A percentile compares a stretch with the other conserved stretches of the same genome.
phyloP scores from a whole-genome alignment of 306 rosid species.

The Lathyrus sativus region DNA sequence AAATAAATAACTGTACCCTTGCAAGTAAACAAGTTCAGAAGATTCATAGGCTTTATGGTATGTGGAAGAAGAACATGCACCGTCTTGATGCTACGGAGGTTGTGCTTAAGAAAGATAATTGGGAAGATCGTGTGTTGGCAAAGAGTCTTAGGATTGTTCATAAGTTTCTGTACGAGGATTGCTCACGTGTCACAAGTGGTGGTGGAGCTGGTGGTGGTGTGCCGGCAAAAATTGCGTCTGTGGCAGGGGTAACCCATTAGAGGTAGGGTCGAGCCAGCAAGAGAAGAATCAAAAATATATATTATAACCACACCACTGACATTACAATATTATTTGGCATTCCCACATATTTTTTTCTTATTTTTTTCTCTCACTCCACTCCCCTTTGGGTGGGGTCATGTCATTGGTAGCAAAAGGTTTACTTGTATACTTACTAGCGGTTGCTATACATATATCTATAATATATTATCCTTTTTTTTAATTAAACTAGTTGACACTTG shows the following conservation, averaged over 20 bases:
- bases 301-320: slow-evolving; percentile 25
- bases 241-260: slow-evolving; percentile 39
- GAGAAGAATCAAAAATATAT: slow-evolving; percentile 10
- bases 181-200: neutral
- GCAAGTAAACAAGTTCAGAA: slow-evolving; percentile 42
- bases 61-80: slow-evolving; percentile 47
- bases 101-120: slow-evolving; percentile 9
- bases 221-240: slow-evolving; percentile 1
- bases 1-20: slow-evolving; percentile 42
- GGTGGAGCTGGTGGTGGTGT: neutral
- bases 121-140: slow-evolving; percentile 45
- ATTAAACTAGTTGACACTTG: no score
- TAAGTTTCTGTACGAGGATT: slow-evolving; percentile 36
- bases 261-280: neutral
- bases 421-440: slow-evolving; percentile 18
- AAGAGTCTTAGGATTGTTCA: slow-evolving; percentile 36
- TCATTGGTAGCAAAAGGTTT: slow-evolving; percentile 6
- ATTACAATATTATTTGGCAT: slow-evolving; percentile 25
- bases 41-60: slow-evolving; percentile 40
- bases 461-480: neutral
- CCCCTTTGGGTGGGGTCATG: neutral
- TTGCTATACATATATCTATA: neutral
- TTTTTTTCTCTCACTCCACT: neutral
- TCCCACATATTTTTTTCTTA: neutral
- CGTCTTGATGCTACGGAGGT: slow-evolving; percentile 49